Conservation (phyloP, 2,329 filamentous ascomycete species). For the Lomentospora prolificans region DNA sequence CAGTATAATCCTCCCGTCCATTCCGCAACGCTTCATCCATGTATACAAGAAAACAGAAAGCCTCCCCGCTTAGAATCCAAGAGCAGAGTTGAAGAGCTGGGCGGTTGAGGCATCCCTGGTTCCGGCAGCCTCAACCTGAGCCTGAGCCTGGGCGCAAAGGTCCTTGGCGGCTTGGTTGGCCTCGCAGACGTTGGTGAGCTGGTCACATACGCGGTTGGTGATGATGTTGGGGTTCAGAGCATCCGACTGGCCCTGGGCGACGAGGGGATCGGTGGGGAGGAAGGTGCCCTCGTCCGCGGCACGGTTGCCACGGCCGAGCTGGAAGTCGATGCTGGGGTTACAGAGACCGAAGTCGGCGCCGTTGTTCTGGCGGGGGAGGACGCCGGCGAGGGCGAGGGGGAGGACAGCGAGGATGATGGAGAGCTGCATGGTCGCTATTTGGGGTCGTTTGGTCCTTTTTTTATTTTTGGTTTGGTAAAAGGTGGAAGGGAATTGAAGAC, state of each 20-base stretch:
- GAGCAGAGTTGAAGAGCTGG: conserved; percentile 33
- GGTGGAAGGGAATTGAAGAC: neutral
- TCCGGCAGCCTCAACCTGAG: conserved; percentile 16
- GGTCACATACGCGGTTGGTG: conserved; percentile 62
- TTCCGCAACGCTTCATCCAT: too few relatives aligned
- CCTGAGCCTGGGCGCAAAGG: conserved; percentile 42
- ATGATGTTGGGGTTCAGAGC: conserved; percentile 65
- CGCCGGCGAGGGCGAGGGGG: conserved; percentile 5
- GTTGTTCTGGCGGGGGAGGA: conserved; percentile 15
- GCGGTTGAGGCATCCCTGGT: conserved; percentile 35
- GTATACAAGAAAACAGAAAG: too few relatives aligned
- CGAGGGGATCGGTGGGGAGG: conserved; percentile 53
- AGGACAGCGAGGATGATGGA: conserved; percentile 4
- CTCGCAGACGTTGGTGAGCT: conserved; percentile 56
- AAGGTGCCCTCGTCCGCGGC: conserved; percentile 53
- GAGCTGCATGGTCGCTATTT: conserved; percentile 3
- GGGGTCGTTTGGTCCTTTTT: neutral
- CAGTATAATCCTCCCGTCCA: too few relatives aligned
- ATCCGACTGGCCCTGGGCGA: conserved; percentile 51
- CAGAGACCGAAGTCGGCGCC: conserved; percentile 40
- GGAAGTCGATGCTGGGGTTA: conserved; percentile 49
- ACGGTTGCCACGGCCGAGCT: conserved; percentile 48
- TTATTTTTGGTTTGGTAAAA: neutral
- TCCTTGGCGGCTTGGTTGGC: conserved; percentile 50
- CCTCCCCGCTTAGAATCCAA: conserved; percentile 28